These are phyloP conservation scores for Berberis vulgaris DNA, from an alignment of 164 flowering plant species.

Conservation along the genomic window DNA sequence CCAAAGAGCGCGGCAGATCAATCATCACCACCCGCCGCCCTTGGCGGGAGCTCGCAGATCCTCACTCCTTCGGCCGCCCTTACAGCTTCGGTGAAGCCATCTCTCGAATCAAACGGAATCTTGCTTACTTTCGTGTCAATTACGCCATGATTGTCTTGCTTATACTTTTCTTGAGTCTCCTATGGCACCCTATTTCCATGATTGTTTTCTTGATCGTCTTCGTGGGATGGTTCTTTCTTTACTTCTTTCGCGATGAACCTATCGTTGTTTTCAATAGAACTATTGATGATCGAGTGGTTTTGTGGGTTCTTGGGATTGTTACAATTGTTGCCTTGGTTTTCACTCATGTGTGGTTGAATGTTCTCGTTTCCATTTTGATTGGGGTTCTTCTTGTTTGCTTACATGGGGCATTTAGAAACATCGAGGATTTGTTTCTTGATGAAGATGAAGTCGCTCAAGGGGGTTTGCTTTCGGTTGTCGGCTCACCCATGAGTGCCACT, in stretches of 20 bases:
- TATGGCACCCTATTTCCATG: slow-evolving; percentile 53
- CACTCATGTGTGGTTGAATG: slow-evolving; percentile 44
- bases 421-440: slow-evolving; percentile 34
- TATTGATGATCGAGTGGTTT: slow-evolving; percentile 40
- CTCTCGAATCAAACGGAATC: slow-evolving; percentile 41
- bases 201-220: slow-evolving; percentile 39
- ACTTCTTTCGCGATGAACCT: slow-evolving; percentile 46
- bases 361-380: slow-evolving; percentile 28
- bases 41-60: slow-evolving; percentile 43
- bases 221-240: slow-evolving; percentile 52
- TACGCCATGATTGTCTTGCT: slow-evolving; percentile 38
- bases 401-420: slow-evolving; percentile 49
- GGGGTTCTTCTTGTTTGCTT: slow-evolving; percentile 32
- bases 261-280: slow-evolving; percentile 26
- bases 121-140: slow-evolving; percentile 45
- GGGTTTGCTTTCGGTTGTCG: slow-evolving; percentile 32
- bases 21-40: slow-evolving; percentile 34
- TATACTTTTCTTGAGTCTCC: slow-evolving; percentile 42
- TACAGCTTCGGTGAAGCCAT: slow-evolving; percentile 37
- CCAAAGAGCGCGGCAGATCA: slow-evolving; percentile 13
- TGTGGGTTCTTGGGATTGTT: slow-evolving; percentile 22
- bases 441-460: slow-evolving; percentile 19
- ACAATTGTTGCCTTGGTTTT: slow-evolving; percentile 37
- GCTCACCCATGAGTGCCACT: slow-evolving; percentile 13
- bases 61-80: slow-evolving; percentile 36